Evolutionary conservation across 2,329 filamentous ascomycete species (phyloP).

Genomic region (Mycocentrospora acerina): DNA sequence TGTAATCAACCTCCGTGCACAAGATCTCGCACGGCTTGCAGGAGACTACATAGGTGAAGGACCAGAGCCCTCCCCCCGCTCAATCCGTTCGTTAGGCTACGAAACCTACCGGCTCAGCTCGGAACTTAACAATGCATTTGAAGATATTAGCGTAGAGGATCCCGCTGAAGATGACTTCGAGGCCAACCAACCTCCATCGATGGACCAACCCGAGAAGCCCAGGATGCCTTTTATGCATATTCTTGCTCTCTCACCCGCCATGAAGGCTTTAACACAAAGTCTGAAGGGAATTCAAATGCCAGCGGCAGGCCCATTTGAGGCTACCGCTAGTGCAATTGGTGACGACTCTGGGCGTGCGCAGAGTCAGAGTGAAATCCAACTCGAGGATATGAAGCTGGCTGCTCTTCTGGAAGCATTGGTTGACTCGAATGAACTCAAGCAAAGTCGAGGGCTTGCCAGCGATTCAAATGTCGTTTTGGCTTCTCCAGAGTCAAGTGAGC

Average conservation of each 20-base stretch:
- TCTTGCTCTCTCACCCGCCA: slow-evolving; percentile 17
- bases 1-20: slow-evolving; percentile 66
- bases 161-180: slow-evolving; percentile 44
- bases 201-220: slow-evolving; percentile 13
- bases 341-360: slow-evolving; percentile 22
- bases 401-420: slow-evolving; percentile 36
- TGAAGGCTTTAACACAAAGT: slow-evolving; percentile 21
- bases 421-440: slow-evolving; percentile 35
- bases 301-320: slow-evolving; percentile 13
- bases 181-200: slow-evolving; percentile 11
- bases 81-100: slow-evolving; percentile 54
- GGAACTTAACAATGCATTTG: slow-evolving; percentile 25
- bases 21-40: slow-evolving; percentile 68
- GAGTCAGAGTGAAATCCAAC: slow-evolving; percentile 32
- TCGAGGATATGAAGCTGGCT: slow-evolving; percentile 41
- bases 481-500: neutral
- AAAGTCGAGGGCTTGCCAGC: slow-evolving; percentile 16
- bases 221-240: slow-evolving; percentile 12
- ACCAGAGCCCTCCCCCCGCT: slow-evolving; percentile 49
- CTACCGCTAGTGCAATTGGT: slow-evolving; percentile 8
- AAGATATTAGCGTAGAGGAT: slow-evolving; percentile 29
- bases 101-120: slow-evolving; percentile 53
- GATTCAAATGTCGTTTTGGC: neutral
- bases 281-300: slow-evolving; percentile 13
- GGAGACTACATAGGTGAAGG: slow-evolving; percentile 70